Evolutionary conservation across 345 rosid genomes (phyloP).

Genomic region (Theobroma cacao): DNA sequence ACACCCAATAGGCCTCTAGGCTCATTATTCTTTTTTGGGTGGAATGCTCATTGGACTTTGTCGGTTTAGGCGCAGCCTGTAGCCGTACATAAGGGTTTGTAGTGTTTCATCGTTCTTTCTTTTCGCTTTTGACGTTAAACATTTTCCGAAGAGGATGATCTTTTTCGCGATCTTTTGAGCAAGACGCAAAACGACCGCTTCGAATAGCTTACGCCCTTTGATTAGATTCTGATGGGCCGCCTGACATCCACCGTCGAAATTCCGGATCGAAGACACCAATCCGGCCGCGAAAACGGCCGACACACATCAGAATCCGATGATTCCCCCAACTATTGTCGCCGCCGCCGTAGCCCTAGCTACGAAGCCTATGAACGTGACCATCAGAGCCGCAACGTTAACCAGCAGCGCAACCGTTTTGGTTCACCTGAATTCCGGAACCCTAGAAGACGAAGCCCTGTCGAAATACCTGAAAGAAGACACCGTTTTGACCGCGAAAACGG

Average conservation of each 20-base stretch:
- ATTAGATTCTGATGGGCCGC: constrained; percentile 1
- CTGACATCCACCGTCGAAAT: background rate
- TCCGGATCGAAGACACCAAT: background rate
- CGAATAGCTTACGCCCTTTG: background rate
- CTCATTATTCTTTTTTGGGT: too few relatives aligned
- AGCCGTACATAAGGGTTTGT: background rate
- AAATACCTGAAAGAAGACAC: constrained; percentile 26
- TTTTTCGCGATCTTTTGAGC: background rate
- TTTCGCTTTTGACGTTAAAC: background rate
- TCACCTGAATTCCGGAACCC: constrained; percentile 17
- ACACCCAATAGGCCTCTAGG: background rate
- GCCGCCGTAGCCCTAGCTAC: constrained; percentile 32
- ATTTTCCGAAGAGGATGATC: background rate
- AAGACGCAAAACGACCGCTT: background rate
- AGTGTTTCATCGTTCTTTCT: background rate
- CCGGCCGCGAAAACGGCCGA: constrained; percentile 24
- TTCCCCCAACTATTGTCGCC: constrained; percentile 24
- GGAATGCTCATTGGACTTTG: background rate
- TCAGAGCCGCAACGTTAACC: constrained; percentile 13
- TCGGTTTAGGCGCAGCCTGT: background rate
- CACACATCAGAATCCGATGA: constrained; percentile 29
- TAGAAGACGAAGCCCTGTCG: constrained; percentile 27
- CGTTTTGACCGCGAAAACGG: constrained; percentile 19
- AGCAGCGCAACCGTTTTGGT: constrained; percentile 17
- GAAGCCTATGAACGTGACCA: constrained; percentile 24